These are phyloP conservation scores for Paxillus involutus DNA, from an alignment of 768 basidiomycete genomes.

Conservation along the genomic window DNA sequence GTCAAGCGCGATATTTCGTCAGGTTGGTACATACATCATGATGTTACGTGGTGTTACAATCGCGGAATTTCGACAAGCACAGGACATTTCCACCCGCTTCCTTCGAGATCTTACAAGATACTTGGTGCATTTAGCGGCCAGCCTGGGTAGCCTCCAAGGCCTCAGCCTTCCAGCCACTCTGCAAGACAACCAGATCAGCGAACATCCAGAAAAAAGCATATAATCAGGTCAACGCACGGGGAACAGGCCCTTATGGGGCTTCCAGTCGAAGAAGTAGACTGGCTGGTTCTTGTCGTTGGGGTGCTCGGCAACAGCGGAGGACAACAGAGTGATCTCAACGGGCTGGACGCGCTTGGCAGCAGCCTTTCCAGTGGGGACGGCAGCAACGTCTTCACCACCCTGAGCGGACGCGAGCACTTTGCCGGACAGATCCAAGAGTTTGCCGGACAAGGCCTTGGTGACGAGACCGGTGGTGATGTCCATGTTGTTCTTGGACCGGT, in stretches of 20 bases:
- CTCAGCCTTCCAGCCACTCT: slow-evolving; percentile 8
- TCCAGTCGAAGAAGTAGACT: slow-evolving; percentile 22
- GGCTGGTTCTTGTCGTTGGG: slow-evolving; percentile 13
- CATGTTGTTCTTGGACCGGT: slow-evolving; percentile 7
- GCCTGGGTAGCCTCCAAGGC: not conserved
- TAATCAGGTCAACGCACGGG: slow-evolving; percentile 9
- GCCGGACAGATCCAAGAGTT: slow-evolving; percentile 16
- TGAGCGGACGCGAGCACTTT: slow-evolving; percentile 16
- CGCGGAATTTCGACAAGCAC: not conserved
- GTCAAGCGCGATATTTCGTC: not conserved
- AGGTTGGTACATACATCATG: not conserved
- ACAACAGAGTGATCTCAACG: slow-evolving; percentile 19
- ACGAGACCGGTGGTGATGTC: slow-evolving; percentile 13
- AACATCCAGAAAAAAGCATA: not conserved
- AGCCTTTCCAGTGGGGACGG: slow-evolving; percentile 1
- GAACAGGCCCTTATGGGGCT: slow-evolving; percentile 19
- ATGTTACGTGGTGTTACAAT: not conserved
- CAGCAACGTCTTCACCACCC: not conserved
- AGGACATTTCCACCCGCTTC: not conserved
- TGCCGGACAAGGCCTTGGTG: slow-evolving; percentile 11
- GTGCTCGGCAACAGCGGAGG: slow-evolving; percentile 22
- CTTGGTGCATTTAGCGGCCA: not conserved
- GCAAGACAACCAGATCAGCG: not conserved
- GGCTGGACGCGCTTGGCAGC: slow-evolving; percentile 16
- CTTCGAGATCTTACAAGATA: not conserved